Evolutionary conservation across 495 filamentous ascomycete genomes (phyloP), one percentile per base, ranked within the genome.

Genomic region (Lepidopterella palustris): DNA sequence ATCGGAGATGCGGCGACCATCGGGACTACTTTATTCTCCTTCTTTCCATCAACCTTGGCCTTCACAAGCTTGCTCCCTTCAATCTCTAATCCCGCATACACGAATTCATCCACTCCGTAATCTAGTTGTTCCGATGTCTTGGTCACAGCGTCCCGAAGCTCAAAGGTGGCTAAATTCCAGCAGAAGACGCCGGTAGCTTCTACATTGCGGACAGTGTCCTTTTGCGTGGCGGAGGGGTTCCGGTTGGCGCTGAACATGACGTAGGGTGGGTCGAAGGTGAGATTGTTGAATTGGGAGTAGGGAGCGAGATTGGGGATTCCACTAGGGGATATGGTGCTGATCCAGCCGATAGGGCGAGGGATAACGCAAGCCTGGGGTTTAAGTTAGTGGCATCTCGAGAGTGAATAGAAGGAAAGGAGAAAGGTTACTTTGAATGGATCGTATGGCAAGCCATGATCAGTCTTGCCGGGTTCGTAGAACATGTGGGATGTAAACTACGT

Each of bases 211-310:
- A 79, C 76, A 0, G 77, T 79, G 67, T 84, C 81, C 62, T 83
- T 83, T 58, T 79, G 76, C 1, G 29, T 40, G 2, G 65, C 68
- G 23, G 57, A 32, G 3, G 69, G 63, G 4, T 75, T 79, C 49
- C 81, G 77, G 71, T 83, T 83, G 1, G 78, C 73, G 29, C 69
- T 68, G 69, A 83, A 82, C 76, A 83, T 79, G 45, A 84, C 75
- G 61, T 79, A 80, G 0, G 80, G 80, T 10, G 80, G 82, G 69
- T 82, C 79, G 69, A 80, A 85, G 45, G 79, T 80, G 0, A 84
- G 73, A 64, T 84, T 85, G 63, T 77, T 82, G 73, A 84, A 83
- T 68, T 83, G 81, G 0, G 67, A 74, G 68, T 77, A 85, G 0
- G 82, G 82, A 0, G 79, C 81, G 4, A 84, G 73, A 61, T 84